phyloP scores from a whole-genome alignment of 352 stramenopile genomes.

The Pythium sukuiense region DNA sequence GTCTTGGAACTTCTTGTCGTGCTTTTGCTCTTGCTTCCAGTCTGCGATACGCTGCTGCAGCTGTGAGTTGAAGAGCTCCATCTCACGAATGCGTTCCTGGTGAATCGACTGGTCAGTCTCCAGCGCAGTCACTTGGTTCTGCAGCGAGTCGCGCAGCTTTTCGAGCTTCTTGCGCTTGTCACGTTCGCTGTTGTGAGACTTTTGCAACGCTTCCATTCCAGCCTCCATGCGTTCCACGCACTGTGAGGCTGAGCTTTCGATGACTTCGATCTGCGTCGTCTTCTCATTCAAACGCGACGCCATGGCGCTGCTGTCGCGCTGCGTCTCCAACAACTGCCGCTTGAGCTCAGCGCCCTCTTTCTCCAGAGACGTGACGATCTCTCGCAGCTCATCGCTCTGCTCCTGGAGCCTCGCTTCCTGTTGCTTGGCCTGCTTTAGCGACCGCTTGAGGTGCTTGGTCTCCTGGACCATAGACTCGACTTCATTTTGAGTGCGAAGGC shows the following conservation, averaged over 20 bases:
- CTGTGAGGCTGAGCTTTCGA: constrained; percentile 48
- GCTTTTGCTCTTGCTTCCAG: constrained; percentile 41
- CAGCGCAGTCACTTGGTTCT: constrained; percentile 40
- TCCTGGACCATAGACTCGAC: constrained; percentile 38
- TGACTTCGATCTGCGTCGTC: constrained; percentile 34
- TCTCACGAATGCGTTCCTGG: constrained; percentile 34
- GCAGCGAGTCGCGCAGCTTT: constrained; percentile 29
- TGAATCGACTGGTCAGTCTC: constrained; percentile 32
- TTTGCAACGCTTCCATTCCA: constrained; percentile 37
- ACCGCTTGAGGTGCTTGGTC: constrained; percentile 51
- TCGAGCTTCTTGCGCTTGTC: constrained; percentile 59
- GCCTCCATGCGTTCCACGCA: constrained; percentile 48
- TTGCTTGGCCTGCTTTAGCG: constrained; percentile 42
- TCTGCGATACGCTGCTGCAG: constrained; percentile 53
- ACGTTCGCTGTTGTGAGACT: constrained; percentile 37
- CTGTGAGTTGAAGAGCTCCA: constrained; percentile 36
- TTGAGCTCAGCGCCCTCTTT: constrained; percentile 30
- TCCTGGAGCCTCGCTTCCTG: constrained; percentile 35
- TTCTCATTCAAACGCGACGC: constrained; percentile 38
- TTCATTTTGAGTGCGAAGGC: constrained; percentile 36
- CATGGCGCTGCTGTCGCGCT: constrained; percentile 37
- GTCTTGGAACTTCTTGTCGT: constrained; percentile 37
- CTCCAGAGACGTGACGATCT: constrained; percentile 40
- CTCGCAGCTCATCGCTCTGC: constrained; percentile 41
- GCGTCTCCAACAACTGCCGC: constrained; percentile 34